Evolutionary conservation across 768 basidiomycete genomes (phyloP).

Genomic region (Kwoniella dejecticola): DNA sequence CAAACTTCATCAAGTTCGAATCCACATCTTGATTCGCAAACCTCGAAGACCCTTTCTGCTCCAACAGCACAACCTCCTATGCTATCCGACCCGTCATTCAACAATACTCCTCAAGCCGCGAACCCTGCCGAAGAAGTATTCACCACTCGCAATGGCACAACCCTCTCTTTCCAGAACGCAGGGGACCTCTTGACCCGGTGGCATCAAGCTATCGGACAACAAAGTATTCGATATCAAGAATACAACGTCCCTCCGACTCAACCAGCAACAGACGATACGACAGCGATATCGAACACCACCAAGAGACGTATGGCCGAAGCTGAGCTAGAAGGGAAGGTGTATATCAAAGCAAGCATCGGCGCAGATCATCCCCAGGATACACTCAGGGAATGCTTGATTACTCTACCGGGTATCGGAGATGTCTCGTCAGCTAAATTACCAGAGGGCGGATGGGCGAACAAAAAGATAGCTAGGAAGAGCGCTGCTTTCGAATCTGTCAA

Average conservation of each 20-base stretch:
- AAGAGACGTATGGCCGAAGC: neutral
- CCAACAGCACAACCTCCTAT: no score
- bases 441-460: slow-evolving; percentile 19
- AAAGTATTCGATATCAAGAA: slow-evolving; percentile 8
- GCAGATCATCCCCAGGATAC: slow-evolving; percentile 21
- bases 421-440: neutral
- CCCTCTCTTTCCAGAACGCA: slow-evolving; percentile 25
- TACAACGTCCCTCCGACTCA: neutral
- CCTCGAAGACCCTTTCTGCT: no score
- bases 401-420: slow-evolving; percentile 16
- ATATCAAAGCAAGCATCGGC: neutral
- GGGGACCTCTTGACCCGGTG: slow-evolving; percentile 23
- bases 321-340: neutral
- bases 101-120: no score
- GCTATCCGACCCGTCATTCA: no score
- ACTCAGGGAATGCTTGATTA: slow-evolving; percentile 22
- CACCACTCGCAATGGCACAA: neutral
- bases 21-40: no score
- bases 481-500: slow-evolving; percentile 25
- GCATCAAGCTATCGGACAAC: slow-evolving; percentile 25
- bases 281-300: neutral
- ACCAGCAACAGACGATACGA: neutral
- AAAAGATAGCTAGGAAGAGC: slow-evolving; percentile 31
- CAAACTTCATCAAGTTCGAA: no score
- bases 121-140: neutral